Base-by-base conservation (phyloP, 2,329 filamentous ascomycete species). In the Magnaporthales sp. region DNA sequence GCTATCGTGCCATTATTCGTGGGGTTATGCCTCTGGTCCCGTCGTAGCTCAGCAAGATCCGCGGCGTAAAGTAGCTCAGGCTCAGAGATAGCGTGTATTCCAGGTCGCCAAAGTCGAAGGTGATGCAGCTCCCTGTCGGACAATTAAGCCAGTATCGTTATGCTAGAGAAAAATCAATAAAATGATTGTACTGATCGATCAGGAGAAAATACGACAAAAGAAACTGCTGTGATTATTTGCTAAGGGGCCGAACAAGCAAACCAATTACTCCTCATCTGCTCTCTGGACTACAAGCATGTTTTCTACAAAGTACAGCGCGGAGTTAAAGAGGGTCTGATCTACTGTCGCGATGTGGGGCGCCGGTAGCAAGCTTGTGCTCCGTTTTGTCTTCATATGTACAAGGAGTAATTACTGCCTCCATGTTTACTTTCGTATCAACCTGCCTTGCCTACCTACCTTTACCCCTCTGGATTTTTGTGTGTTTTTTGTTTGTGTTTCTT, bases 1-100 rank as follows among this genome's bases (percentile, higher is more conserved):
- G 58, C 67, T 67, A 66, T 68, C 68, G 38, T 38, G 31, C 7
- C 29, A 38, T 31, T 6, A 27, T 60, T 60, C 15, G 24, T 29
- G 15, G 54, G 24, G n/a, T 58, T 22, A 26, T 61, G 24, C 27
- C 58, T 15, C 58, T 27, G 10, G 24, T 30, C 24, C 15, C 38
- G 38, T 51, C 15, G 38, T n/a, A 51, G 38, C 38, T 51, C 38
- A n/a, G 38, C 38, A n/a, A n/a, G 38, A 51, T 51, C 15, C 19
- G 38, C n/a, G 15, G 38, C 19, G 38, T 51, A 11, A n/a, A 19
- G 38, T 51, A 51, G 9, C 38, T 51, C 38, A 7, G 19, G 38
- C 38, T 51, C 9, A 19, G 19, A 19, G 38, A 51, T 51, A 51
- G 38, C 38, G 38, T 51, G 19, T 19, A 51, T 19, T 51, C 38